Evolutionary conservation across 345 rosid species (phyloP).

Genomic region (Linum lewisii): DNA sequence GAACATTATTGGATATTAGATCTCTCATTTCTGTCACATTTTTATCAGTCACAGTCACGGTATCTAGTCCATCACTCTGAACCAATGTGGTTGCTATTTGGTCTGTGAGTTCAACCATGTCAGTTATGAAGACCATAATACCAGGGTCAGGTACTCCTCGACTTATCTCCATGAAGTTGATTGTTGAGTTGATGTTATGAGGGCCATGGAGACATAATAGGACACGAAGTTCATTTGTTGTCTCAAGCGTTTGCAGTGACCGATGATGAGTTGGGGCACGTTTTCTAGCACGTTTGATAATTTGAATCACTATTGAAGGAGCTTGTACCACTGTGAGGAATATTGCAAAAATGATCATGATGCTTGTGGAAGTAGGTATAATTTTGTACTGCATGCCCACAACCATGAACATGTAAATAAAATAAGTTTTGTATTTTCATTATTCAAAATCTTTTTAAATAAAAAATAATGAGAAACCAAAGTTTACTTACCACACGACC

Average conservation of each 20-base stretch:
- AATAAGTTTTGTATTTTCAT: too few relatives aligned
- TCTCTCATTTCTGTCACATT: slow-evolving; percentile 71
- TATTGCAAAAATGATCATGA: slow-evolving; percentile 37
- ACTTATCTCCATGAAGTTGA: slow-evolving; percentile 79
- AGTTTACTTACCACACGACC: slow-evolving; percentile 38
- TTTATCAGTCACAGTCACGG: slow-evolving; percentile 46
- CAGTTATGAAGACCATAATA: slow-evolving; percentile 58
- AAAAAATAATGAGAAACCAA: not conserved
- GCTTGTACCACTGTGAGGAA: slow-evolving; percentile 52
- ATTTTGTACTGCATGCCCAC: slow-evolving; percentile 26
- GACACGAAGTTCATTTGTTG: slow-evolving; percentile 50
- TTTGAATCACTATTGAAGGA: slow-evolving; percentile 55
- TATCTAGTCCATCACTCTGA: slow-evolving; percentile 37
- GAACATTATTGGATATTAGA: slow-evolving; percentile 40
- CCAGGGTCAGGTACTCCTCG: slow-evolving; percentile 61
- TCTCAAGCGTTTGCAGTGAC: slow-evolving; percentile 77
- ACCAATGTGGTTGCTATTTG: slow-evolving; percentile 63
- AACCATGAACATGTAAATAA: too few relatives aligned
- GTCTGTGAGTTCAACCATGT: slow-evolving; percentile 82
- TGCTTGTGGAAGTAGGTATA: slow-evolving; percentile 33
- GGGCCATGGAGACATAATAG: slow-evolving; percentile 59
- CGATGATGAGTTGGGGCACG: slow-evolving; percentile 62
- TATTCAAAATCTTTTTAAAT: too few relatives aligned
- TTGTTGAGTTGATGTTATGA: slow-evolving; percentile 45
- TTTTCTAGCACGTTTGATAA: slow-evolving; percentile 79